These are phyloP conservation scores for Sugiyamaella novakii DNA, from an alignment of 1,139 yeast species.

Conservation along the genomic window DNA sequence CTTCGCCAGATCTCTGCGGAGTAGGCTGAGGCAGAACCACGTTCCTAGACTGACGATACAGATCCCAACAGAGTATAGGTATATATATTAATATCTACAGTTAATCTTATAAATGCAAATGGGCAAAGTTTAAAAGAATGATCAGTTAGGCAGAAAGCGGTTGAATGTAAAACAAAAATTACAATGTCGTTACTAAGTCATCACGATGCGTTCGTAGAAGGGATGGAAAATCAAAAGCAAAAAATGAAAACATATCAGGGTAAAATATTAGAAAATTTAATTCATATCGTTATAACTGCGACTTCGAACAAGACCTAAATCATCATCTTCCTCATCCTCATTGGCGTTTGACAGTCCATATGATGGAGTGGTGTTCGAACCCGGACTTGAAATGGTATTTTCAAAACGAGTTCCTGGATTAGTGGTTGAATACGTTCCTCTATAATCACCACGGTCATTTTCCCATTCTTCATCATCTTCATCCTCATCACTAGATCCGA, in stretches of 20 bases:
- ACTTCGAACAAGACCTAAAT: slow-evolving; percentile 44
- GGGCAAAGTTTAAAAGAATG: slow-evolving; percentile 7
- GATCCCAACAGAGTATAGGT: slow-evolving; percentile 24
- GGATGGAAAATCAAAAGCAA: not conserved
- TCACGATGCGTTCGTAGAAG: slow-evolving; percentile 14
- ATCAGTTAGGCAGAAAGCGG: slow-evolving; percentile 1
- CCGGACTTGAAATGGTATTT: not conserved
- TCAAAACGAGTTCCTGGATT: not conserved
- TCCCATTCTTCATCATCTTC: slow-evolving; percentile 46
- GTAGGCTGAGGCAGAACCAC: too few species aligned
- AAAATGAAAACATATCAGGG: slow-evolving; percentile 1
- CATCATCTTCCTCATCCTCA: slow-evolving; percentile 33
- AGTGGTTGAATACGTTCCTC: slow-evolving; percentile 1
- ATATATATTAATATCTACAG: slow-evolving; percentile 12
- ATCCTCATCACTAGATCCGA: slow-evolving; percentile 50
- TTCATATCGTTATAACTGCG: slow-evolving; percentile 35
- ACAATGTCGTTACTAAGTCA: slow-evolving; percentile 16
- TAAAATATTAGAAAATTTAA: not conserved
- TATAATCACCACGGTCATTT: slow-evolving; percentile 22
- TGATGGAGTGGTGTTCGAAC: slow-evolving; percentile 1
- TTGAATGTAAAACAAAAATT: not conserved
- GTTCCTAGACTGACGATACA: too few species aligned
- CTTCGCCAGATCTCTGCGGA: too few species aligned
- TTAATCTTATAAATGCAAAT: slow-evolving; percentile 9
- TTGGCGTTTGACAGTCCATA: not conserved